Conservation (phyloP, 805 yeast genomes). For the Candida tibetensis region DNA sequence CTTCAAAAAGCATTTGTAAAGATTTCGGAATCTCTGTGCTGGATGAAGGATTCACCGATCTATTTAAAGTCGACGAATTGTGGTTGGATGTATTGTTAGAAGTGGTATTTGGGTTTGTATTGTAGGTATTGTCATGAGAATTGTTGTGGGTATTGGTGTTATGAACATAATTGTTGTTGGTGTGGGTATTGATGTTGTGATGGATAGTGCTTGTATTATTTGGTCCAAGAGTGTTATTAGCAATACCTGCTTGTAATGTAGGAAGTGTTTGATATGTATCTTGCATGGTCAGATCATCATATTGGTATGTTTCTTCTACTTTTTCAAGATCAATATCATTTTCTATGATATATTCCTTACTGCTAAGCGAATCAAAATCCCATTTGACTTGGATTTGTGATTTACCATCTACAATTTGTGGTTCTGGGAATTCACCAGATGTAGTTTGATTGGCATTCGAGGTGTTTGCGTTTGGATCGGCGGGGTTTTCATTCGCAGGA, state of each 20-base stretch:
- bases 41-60: background rate
- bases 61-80: conserved; percentile 3
- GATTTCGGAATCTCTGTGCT: conserved; percentile 66
- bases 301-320: conserved; percentile 26
- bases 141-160: conserved; percentile 11
- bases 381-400: conserved; percentile 56
- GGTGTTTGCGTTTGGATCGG: background rate
- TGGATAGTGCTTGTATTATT: conserved; percentile 11
- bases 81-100: background rate
- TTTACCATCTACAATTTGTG: conserved; percentile 12
- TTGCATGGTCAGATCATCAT: conserved; percentile 17
- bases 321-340: conserved; percentile 53
- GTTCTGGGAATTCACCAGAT: background rate
- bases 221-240: conserved; percentile 11
- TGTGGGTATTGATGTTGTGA: conserved; percentile 11
- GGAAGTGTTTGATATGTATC: conserved; percentile 29
- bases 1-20: conserved; percentile 66
- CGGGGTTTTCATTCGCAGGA: background rate
- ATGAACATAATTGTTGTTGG: conserved; percentile 8
- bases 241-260: conserved; percentile 15
- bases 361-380: conserved; percentile 85
- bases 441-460: background rate
- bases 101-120: background rate
- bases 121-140: background rate
- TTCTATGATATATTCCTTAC: conserved; percentile 69